Percentiles rank a stretch among this genome's conserved stretches.
Conservation (phyloP, 2,329 filamentous ascomycete species). For the Talaromyces pinophilus region DNA sequence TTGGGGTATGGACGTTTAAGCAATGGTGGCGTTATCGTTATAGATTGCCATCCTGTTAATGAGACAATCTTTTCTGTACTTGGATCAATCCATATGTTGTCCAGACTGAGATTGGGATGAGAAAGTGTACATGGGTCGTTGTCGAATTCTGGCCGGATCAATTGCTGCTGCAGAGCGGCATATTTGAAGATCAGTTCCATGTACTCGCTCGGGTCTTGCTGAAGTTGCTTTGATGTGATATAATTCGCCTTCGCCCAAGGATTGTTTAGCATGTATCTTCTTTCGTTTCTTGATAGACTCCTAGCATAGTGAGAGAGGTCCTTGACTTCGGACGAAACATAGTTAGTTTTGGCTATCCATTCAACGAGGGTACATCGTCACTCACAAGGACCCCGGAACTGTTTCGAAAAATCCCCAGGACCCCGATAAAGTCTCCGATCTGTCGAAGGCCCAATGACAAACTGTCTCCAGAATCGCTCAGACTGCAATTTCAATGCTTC, state of each 20-base stretch:
- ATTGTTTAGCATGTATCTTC: conserved; percentile 7
- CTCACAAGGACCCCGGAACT: conserved; percentile 22
- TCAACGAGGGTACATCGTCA: not conserved
- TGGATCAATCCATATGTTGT: conserved; percentile 30
- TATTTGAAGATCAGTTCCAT: not conserved
- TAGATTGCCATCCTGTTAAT: conserved; percentile 27
- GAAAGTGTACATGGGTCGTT: conserved; percentile 25
- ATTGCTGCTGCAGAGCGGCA: not conserved
- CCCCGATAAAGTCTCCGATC: conserved; percentile 16
- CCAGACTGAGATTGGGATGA: conserved; percentile 30
- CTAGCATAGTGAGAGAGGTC: conserved; percentile 16
- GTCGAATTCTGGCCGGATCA: not conserved
- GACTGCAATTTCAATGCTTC: not conserved
- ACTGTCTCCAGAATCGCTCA: not conserved
- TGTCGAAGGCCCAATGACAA: conserved; percentile 17
- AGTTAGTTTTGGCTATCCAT: not conserved
- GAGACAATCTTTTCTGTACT: conserved; percentile 23
- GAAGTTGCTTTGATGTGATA: conserved; percentile 1
- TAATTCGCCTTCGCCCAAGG: conserved; percentile 5
- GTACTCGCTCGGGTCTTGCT: not conserved
- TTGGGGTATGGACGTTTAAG: conserved; percentile 24
- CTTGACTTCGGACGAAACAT: not conserved
- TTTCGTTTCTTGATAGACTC: conserved; percentile 12
- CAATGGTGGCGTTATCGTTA: conserved; percentile 21
- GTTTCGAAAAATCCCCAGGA: conserved; percentile 9